A percentile compares a stretch with the other conserved stretches of the same genome.
Conservation (phyloP, 169 alveolate genomes). For the Plasmodium coatneyi region DNA sequence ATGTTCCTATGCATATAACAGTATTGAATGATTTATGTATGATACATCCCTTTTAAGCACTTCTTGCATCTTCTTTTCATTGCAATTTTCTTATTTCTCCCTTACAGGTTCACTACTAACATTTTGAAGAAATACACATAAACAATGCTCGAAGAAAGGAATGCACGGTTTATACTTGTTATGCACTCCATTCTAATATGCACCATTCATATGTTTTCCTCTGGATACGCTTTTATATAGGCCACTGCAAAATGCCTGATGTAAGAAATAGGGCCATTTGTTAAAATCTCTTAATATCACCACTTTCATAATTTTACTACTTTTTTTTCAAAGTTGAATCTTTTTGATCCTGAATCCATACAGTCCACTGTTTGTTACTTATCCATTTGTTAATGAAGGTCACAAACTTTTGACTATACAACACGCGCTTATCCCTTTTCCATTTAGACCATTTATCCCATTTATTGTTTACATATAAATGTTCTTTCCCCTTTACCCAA, state of each 20-base stretch:
- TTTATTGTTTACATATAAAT: not conserved
- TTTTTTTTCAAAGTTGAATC: not conserved
- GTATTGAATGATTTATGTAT: not conserved
- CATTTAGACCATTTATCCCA: slow-evolving; percentile 19
- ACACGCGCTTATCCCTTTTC: not conserved
- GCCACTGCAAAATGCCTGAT: not conserved
- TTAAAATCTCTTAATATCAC: not conserved
- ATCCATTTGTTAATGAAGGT: not conserved
- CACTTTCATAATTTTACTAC: not conserved
- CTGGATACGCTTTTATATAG: not conserved
- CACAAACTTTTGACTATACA: not conserved
- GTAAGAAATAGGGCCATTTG: not conserved
- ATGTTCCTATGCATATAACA: not conserved
- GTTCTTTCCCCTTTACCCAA: slow-evolving; percentile 19
- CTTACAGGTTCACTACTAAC: not conserved
- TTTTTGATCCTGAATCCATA: not conserved
- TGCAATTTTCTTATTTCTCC: not conserved
- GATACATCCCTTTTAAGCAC: not conserved
- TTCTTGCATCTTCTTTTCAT: not conserved
- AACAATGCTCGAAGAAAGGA: not conserved
- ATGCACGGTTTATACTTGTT: no score
- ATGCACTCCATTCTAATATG: not conserved
- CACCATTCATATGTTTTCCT: not conserved
- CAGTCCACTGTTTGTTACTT: not conserved
- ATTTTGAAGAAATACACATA: not conserved